These are phyloP conservation scores for Calocybe gambosa DNA, from an alignment of 1,284 basidiomycete species.

Conservation along the genomic window DNA sequence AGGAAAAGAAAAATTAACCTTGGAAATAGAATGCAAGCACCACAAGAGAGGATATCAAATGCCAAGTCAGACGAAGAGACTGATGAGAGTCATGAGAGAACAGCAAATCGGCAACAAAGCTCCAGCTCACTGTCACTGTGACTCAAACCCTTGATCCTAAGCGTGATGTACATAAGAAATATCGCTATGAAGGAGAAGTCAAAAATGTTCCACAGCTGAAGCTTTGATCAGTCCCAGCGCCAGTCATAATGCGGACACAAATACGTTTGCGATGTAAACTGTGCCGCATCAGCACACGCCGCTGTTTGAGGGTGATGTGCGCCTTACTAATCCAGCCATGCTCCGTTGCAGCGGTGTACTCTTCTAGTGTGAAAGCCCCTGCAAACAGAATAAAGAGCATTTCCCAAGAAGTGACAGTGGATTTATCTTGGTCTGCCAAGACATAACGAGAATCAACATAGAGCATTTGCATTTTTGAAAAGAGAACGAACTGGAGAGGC, in stretches of 20 bases:
- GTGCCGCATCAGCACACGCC: conserved; percentile 3
- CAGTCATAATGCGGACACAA: conserved; percentile 9
- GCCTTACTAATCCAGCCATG: conserved; percentile 80
- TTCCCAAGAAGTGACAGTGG: conserved; percentile 56
- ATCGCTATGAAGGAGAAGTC: conserved; percentile 74
- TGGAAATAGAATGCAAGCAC: conserved; percentile 84
- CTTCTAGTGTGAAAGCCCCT: conserved; percentile 71
- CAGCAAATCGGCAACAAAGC: background rate
- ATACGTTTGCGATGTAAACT: conserved; percentile 84
- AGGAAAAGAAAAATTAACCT: conserved; percentile 48
- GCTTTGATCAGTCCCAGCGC: conserved; percentile 1
- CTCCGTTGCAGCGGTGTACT: conserved; percentile 75
- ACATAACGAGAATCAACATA: background rate
- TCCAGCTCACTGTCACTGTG: conserved; percentile 44
- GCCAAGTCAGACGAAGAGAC: conserved; percentile 58
- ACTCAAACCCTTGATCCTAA: conserved; percentile 63
- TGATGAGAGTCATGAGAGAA: conserved; percentile 20
- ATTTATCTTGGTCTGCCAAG: conserved; percentile 48
- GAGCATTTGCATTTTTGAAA: conserved; percentile 1
- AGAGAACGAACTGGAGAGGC: conserved; percentile 53
- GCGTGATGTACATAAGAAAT: conserved; percentile 61
- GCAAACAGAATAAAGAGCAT: conserved; percentile 70
- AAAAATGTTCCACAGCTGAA: conserved; percentile 82
- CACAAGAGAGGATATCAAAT: conserved; percentile 80
- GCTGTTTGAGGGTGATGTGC: conserved; percentile 24